Evolutionary conservation across 2,329 filamentous ascomycete genomes (phyloP), one percentile per base, ranked within the genome.

Genomic region (Colletotrichum sp.): DNA sequence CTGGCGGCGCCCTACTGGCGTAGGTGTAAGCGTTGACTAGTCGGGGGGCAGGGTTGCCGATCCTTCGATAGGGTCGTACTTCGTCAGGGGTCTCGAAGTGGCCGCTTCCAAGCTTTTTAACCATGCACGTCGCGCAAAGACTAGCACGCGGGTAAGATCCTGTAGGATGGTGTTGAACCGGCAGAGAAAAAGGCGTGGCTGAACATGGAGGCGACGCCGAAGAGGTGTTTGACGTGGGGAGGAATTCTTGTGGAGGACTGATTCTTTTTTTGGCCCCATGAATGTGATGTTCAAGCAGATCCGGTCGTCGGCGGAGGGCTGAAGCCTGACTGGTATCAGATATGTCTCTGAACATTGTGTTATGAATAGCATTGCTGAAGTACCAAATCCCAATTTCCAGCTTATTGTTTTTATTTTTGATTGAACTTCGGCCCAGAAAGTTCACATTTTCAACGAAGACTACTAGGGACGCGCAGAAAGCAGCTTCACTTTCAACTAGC

Each of bases 371-470:
- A 47, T n/a, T 47, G 18, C 11, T 9, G 18, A 47, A 47, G 18
- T 47, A 47, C 9, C 9, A 47, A n/a, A n/a, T 47, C 12, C 5
- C 9, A 0, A 12, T 47, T n/a, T 47, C 38, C 0, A 0, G 18
- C 0, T 0, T 47, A n/a, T 0, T 24, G 3, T 13, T 3, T 21
- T 0, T 21, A 47, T 11, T 13, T 21, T 12, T 11, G 11, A 0
- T 13, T 47, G n/a, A 47, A 0, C 7, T 47, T 47, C 21, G 18
- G 6, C n/a, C 2, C n/a, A 4, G 0, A 47, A 6, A 11, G 6
- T 47, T 21, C 43, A 21, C 11, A 47, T 21, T 21, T 13, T 6
- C n/a, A 4, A 47, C 3, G 0, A 21, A 21, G 6, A 47, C 6
- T 21, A 18, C 12, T 5, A n/a, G 18, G 24, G 24, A 27, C 18